Percentiles rank a stretch among this genome's conserved stretches.
Conservation (phyloP, 345 rosid species). For the Gossypium sturtianum region DNA sequence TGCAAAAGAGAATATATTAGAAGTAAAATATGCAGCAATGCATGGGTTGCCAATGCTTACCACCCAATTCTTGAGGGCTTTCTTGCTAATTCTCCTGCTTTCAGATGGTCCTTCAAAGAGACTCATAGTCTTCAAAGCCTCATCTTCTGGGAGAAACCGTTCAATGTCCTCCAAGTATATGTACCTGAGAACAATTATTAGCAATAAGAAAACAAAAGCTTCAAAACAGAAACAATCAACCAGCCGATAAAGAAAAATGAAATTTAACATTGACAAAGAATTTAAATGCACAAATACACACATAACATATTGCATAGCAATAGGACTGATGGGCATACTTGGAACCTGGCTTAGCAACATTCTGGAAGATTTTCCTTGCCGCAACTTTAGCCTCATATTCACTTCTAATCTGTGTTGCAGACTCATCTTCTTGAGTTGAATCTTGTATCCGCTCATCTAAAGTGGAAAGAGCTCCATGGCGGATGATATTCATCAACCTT, state of each 20-base stretch:
- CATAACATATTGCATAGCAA: neutral
- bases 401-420: constrained; percentile 54
- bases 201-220: neutral
- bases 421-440: constrained; percentile 43
- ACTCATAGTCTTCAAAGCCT: constrained; percentile 53
- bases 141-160: constrained; percentile 66
- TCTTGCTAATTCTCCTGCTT: constrained; percentile 49
- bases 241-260: neutral
- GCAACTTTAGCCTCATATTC: constrained; percentile 83
- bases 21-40: neutral
- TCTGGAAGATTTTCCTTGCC: constrained; percentile 66
- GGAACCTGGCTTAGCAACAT: constrained; percentile 62
- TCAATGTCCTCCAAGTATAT: constrained; percentile 55
- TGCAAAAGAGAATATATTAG: neutral
- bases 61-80: constrained; percentile 79
- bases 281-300: neutral
- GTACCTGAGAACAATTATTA: constrained; percentile 35
- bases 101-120: constrained; percentile 53
- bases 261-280: neutral
- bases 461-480: constrained; percentile 66
- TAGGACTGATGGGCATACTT: constrained; percentile 33
- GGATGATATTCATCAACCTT: constrained; percentile 61
- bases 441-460: constrained; percentile 73
- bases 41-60: constrained; percentile 33
- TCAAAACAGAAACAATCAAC: neutral